phyloP scores from a whole-genome alignment of 2,329 filamentous ascomycete genomes.

The Zymoseptoria tritici region DNA sequence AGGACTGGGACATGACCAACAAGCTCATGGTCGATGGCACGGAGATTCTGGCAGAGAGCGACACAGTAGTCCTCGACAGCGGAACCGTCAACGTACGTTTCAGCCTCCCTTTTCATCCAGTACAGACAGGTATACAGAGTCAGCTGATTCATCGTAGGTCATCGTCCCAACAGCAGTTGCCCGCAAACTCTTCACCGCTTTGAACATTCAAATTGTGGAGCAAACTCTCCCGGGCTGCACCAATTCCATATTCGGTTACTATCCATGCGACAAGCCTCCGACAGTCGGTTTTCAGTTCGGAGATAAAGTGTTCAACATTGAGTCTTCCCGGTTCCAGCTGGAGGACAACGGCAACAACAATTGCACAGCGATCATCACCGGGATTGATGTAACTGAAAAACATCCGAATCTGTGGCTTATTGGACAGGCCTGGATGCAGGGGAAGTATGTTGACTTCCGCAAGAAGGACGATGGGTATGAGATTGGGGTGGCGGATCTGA shows the following conservation, averaged over 20 bases:
- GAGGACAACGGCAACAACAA: constrained; percentile 6
- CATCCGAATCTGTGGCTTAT: constrained; percentile 2
- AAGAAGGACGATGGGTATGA: background rate
- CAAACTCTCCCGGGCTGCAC: background rate
- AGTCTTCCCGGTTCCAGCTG: constrained; percentile 1
- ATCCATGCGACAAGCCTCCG: constrained; percentile 2
- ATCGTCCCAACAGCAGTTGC: too few species aligned
- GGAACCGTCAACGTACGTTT: too few species aligned
- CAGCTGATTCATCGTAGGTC: too few species aligned
- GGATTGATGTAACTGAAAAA: background rate
- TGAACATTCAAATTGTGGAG: too few species aligned
- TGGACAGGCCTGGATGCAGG: constrained; percentile 7
- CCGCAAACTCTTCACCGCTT: too few species aligned
- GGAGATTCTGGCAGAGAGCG: too few species aligned
- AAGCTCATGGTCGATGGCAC: too few species aligned
- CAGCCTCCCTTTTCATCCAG: too few species aligned
- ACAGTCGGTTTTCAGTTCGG: constrained; percentile 1
- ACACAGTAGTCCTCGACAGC: too few species aligned
- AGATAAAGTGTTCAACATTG: constrained; percentile 2
- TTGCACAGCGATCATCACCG: constrained; percentile 2
- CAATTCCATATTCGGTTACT: constrained; percentile 4
- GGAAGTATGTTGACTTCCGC: constrained; percentile 8
- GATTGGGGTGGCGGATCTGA: background rate
- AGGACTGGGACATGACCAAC: too few species aligned
- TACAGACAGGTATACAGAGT: too few species aligned